Conservation (phyloP, 768 basidiomycete genomes). For the Dacryopinax primogenitus region DNA sequence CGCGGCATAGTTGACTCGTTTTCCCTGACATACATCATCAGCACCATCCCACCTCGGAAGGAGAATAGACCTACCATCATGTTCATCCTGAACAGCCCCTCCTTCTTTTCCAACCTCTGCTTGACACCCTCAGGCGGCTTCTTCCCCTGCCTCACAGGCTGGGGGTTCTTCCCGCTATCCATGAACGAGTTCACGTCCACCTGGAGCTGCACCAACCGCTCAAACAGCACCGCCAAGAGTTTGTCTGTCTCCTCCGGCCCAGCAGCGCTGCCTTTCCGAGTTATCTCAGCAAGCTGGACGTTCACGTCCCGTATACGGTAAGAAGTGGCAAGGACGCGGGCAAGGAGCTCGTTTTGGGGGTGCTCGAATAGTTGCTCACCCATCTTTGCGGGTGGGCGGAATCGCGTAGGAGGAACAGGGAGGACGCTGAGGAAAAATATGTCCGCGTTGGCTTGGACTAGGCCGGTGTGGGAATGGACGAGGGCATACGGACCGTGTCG, state of each 20-base stretch:
- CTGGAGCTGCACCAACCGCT: constrained; percentile 78
- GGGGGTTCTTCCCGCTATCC: constrained; percentile 90
- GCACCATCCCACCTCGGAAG: neutral
- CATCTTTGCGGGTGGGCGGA: constrained; percentile 86
- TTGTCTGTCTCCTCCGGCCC: constrained; percentile 38
- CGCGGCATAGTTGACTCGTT: constrained; percentile 97
- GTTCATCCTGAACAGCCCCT: constrained; percentile 92
- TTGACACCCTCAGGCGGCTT: constrained; percentile 87
- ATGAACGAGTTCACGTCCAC: constrained; percentile 93
- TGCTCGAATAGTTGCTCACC: constrained; percentile 91
- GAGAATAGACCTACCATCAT: constrained; percentile 67
- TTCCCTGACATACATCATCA: constrained; percentile 47
- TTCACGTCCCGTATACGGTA: constrained; percentile 71
- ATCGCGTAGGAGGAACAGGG: constrained; percentile 85
- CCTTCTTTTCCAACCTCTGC: constrained; percentile 96
- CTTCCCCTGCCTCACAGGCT: constrained; percentile 71
- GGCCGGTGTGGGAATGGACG: constrained; percentile 45
- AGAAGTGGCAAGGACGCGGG: constrained; percentile 65
- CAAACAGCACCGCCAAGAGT: constrained; percentile 57
- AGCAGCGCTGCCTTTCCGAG: constrained; percentile 37
- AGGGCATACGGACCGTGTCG: constrained; percentile 76
- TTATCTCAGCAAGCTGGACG: constrained; percentile 45
- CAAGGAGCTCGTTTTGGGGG: constrained; percentile 82
- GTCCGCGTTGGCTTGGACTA: constrained; percentile 59
- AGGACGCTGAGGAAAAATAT: constrained; percentile 96